Evolutionary conservation across 306 rosid genomes (phyloP).

Genomic region (Ziziphus jujuba): DNA sequence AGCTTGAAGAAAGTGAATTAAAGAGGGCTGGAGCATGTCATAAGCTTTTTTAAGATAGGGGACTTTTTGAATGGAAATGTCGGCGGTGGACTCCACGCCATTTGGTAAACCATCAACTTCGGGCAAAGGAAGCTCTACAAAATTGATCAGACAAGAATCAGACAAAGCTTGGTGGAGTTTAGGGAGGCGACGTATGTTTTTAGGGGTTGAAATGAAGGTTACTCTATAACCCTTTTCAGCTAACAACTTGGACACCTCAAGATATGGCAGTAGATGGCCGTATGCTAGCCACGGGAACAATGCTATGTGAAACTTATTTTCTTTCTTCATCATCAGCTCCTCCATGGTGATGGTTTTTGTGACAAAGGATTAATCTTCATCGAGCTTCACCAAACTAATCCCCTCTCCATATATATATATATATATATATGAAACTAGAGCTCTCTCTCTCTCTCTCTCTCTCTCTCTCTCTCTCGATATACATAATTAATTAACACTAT

Average conservation of each 20-base stretch:
- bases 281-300: constrained; percentile 33
- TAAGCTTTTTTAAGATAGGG: constrained; percentile 25
- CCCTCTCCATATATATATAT: too few species aligned
- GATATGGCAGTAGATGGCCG: constrained; percentile 26
- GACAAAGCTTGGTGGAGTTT: neutral
- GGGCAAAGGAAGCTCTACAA: constrained; percentile 23
- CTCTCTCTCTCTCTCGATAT: too few species aligned
- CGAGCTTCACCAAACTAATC: too few species aligned
- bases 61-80: constrained; percentile 9
- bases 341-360: too few species aligned
- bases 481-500: too few species aligned
- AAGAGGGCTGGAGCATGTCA: constrained; percentile 15
- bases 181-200: constrained; percentile 21
- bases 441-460: too few species aligned
- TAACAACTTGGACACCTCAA: constrained; percentile 24
- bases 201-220: constrained; percentile 33
- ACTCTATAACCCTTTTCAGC: constrained; percentile 31
- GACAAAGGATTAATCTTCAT: too few species aligned
- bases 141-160: constrained; percentile 2
- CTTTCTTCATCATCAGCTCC: too few species aligned
- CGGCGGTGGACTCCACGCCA: constrained; percentile 29
- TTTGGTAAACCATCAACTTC: constrained; percentile 11
- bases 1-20: neutral
- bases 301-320: constrained; percentile 23
- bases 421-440: too few species aligned